phyloP scores from a whole-genome alignment of 2,329 filamentous ascomycete species.

The Westerdykella ornata region DNA sequence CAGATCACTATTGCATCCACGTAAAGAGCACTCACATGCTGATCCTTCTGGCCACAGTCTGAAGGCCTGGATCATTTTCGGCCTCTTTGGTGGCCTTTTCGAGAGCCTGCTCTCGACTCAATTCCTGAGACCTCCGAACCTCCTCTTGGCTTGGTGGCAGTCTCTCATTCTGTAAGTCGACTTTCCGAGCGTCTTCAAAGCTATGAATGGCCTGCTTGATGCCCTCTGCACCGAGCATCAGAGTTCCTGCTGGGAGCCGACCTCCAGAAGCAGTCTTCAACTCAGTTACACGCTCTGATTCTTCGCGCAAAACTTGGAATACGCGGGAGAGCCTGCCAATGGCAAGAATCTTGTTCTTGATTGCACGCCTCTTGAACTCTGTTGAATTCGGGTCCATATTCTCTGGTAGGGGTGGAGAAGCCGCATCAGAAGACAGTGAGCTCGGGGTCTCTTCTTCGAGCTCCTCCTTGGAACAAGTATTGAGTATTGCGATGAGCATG shows the following conservation, averaged over 20 bases:
- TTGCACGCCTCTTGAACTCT: conserved; percentile 89
- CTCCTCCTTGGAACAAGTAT: conserved; percentile 97
- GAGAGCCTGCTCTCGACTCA: conserved; percentile 73
- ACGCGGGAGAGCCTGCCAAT: conserved; percentile 95
- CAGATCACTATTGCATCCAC: background rate
- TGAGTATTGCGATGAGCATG: conserved; percentile 97
- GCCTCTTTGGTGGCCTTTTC: conserved; percentile 82
- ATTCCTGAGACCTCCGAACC: conserved; percentile 73
- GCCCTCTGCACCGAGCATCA: conserved; percentile 96
- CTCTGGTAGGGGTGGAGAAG: conserved; percentile 61
- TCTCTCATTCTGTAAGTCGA: conserved; percentile 93
- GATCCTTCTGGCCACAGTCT: conserved; percentile 79
- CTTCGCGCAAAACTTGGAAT: conserved; percentile 96
- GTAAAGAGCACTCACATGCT: conserved; percentile 71
- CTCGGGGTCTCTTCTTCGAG: conserved; percentile 81
- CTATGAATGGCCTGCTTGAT: conserved; percentile 97
- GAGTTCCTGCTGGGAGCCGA: conserved; percentile 83
- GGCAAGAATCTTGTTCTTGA: conserved; percentile 99
- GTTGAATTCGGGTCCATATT: conserved; percentile 71
- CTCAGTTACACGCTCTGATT: conserved; percentile 93
- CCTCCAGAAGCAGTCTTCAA: conserved; percentile 95
- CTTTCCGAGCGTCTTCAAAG: conserved; percentile 94
- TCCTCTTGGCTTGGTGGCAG: conserved; percentile 90
- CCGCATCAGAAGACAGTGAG: conserved; percentile 62
- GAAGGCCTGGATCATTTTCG: conserved; percentile 83